phyloP scores from a whole-genome alignment of 192 early-diverging fungal genomes.

The Kappamyces sp. region DNA sequence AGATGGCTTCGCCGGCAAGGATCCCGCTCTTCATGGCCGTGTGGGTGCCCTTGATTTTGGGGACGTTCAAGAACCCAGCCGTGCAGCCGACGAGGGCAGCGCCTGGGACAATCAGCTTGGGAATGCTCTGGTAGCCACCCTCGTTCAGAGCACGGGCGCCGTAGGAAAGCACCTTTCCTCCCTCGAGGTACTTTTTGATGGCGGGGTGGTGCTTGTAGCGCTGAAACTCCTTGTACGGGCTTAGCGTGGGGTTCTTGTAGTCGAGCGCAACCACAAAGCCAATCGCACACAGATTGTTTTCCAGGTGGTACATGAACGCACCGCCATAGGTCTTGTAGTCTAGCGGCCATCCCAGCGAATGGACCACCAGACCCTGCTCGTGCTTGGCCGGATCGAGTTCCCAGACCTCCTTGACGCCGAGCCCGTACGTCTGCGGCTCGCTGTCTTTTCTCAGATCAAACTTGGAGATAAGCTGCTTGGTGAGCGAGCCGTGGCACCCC shows the following conservation, averaged over 20 bases:
- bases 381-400: constrained; percentile 84
- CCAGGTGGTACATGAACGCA: constrained; percentile 93
- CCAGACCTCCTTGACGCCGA: constrained; percentile 97
- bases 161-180: constrained; percentile 85
- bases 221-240: constrained; percentile 97
- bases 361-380: constrained; percentile 72
- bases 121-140: constrained; percentile 92
- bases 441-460: constrained; percentile 83
- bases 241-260: constrained; percentile 90
- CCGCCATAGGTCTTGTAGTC: constrained; percentile 90
- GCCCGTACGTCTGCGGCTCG: constrained; percentile 87
- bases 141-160: constrained; percentile 96
- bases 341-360: constrained; percentile 89
- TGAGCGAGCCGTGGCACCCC: constrained; percentile 94
- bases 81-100: constrained; percentile 93
- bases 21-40: constrained; percentile 99
- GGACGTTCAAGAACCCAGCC: constrained; percentile 94
- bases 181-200: constrained; percentile 76
- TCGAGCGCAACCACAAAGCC: constrained; percentile 90
- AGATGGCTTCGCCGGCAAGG: constrained; percentile 88
- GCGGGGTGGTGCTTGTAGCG: constrained; percentile 90
- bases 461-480: constrained; percentile 82
- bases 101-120: constrained; percentile 89
- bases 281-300: constrained; percentile 77
- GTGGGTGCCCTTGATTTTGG: constrained; percentile 99